Base-by-base conservation (phyloP, 257 asterid genomes). In the Nicotiana noctiflora region DNA sequence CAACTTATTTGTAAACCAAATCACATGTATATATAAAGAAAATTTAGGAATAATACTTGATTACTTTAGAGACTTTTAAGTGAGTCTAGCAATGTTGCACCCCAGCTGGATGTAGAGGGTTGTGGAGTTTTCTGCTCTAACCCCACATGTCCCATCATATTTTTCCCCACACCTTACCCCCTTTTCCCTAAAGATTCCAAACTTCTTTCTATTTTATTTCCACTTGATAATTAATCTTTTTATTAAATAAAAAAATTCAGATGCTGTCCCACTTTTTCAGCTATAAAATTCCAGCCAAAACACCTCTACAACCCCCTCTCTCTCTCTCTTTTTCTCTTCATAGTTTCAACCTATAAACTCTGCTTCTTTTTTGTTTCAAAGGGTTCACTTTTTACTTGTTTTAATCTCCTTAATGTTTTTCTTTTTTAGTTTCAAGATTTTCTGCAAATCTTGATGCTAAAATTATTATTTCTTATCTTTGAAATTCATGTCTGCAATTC, bases 401-500 rank as follows among this genome's bases (percentile, higher is more conserved):
- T 40, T 40, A 40, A 40, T 40, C 46, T 40, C 46, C 2, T 40
- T 37, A 37, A 5, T 1, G 0, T n/a, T 8, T n/a, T n/a, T 10
- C 32, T 3, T 10, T 23, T 27, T 53, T 25, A 6, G 14, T 46
- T 74, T 62, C 68, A 62, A 62, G 68, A 23, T 61, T 56, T 63
- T 19, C n/a, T 66, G 21, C 1, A 3, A 61, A 83, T 81, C 85
- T 90, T 90, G 81, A 90, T 91, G 92, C 83, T 77, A 85, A 84
- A 83, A 62, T 6, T 80, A 64, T 64, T 86, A 53, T 65, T 87
- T 53, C 56, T 89, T 65, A 81, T 86, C 85, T 86, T 83, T 88
- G 88, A 84, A 83, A 88, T 92, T 90, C 91, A 94, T 92, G 98
- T 91, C 97, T 90, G 92, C 97, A 79, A 90, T 96, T 89, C 96